Conservation (phyloP, 1,284 basidiomycete species). For the Nidula niveotomentosa region DNA sequence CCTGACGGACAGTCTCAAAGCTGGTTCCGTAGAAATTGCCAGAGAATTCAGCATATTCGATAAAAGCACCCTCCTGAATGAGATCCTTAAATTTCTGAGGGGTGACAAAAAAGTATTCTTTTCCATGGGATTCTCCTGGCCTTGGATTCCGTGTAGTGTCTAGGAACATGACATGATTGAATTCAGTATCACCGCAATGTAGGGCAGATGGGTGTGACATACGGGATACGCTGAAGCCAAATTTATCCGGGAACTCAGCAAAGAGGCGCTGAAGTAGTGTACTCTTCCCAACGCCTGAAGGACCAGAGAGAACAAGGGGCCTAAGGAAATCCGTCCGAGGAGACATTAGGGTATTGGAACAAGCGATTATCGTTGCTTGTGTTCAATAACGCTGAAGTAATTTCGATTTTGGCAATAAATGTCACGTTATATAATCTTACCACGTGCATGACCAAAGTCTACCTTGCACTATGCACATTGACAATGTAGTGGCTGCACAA, state of each 20-base stretch:
- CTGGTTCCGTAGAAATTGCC: slow-evolving; percentile 95
- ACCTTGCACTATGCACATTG: too few relatives aligned
- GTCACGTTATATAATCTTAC: too few relatives aligned
- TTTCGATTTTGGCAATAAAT: too few relatives aligned
- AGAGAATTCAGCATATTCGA: slow-evolving; percentile 86
- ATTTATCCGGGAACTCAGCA: slow-evolving; percentile 78
- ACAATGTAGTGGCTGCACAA: too few relatives aligned
- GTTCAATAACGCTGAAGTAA: too few relatives aligned
- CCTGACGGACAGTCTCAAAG: slow-evolving; percentile 62
- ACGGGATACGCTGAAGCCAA: slow-evolving; percentile 97
- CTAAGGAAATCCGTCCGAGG: slow-evolving; percentile 32
- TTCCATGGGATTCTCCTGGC: slow-evolving; percentile 82
- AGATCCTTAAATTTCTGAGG: slow-evolving; percentile 63
- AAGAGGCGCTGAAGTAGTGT: slow-evolving; percentile 90
- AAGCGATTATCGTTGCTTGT: too few relatives aligned
- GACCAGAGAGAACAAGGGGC: slow-evolving; percentile 41
- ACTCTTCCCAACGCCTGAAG: slow-evolving; percentile 92
- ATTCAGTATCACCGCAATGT: slow-evolving; percentile 1
- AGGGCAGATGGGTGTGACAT: slow-evolving; percentile 24
- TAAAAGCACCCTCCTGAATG: slow-evolving; percentile 62
- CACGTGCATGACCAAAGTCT: too few relatives aligned
- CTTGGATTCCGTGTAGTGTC: slow-evolving; percentile 92
- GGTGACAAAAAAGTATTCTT: slow-evolving; percentile 76
- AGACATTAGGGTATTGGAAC: too few relatives aligned
- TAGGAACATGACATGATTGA: slow-evolving; percentile 28